A percentile compares a stretch with the other conserved stretches of the same genome.
Evolutionary conservation across 106 monocot genomes (phyloP).

Genomic region (Platanthera zijinensis): DNA sequence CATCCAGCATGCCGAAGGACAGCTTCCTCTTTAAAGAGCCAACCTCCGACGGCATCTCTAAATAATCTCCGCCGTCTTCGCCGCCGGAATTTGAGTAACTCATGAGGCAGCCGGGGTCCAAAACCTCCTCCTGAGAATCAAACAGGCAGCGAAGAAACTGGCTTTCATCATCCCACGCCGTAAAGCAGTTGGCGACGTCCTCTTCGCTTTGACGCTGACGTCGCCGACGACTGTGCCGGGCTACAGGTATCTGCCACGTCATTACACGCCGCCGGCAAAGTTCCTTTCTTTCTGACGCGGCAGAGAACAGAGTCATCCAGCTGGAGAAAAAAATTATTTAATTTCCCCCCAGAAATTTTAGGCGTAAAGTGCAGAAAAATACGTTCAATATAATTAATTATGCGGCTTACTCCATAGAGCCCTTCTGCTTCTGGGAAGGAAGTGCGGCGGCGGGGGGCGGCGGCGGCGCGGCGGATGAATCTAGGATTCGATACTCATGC

Average conservation of each 20-base stretch:
- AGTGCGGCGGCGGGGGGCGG: no score
- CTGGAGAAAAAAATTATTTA: neutral
- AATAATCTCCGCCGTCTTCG: neutral
- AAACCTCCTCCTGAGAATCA: neutral
- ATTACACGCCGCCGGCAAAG: neutral
- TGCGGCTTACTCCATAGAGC: no score
- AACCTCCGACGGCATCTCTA: neutral
- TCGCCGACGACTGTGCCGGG: neutral
- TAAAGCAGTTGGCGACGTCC: no score
- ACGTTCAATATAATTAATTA: no score
- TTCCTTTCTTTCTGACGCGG: neutral
- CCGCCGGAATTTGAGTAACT: neutral
- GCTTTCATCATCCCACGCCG: neutral
- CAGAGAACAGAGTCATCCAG: neutral
- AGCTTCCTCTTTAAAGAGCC: neutral
- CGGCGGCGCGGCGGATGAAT: no score
- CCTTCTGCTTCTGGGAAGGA: no score
- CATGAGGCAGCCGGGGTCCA: neutral
- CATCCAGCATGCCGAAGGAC: neutral
- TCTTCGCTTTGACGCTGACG: neutral
- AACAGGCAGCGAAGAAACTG: neutral
- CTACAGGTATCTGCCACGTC: neutral
- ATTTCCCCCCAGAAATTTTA: no score
- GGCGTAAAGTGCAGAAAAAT: no score
- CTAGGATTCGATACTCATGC: no score